Percentiles rank a stretch among this genome's conserved stretches.
Evolutionary conservation across 306 rosid genomes (phyloP).

Genomic region (Vigna nakashimae): DNA sequence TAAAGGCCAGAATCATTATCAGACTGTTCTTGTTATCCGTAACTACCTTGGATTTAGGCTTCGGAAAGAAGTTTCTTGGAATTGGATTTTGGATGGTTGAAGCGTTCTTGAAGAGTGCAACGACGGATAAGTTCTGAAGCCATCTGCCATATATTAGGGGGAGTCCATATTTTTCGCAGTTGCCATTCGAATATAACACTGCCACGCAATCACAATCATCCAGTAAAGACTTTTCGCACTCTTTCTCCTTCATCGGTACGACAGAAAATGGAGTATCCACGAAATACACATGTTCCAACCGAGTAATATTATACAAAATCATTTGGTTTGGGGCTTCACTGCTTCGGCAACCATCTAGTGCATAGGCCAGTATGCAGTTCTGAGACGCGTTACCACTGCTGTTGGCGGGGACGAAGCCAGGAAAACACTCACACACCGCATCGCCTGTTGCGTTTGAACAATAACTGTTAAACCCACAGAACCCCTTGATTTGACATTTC

Average conservation of each 20-base stretch:
- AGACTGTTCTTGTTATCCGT: constrained; percentile 35
- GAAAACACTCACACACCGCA: constrained; percentile 45
- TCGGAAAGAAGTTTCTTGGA: neutral
- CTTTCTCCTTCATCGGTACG: neutral
- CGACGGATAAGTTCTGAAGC: neutral
- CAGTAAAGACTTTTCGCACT: constrained; percentile 38
- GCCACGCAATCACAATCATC: constrained; percentile 52
- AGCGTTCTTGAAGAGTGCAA: constrained; percentile 37
- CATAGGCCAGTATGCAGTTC: constrained; percentile 21
- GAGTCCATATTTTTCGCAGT: constrained; percentile 36
- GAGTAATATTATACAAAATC: constrained; percentile 8
- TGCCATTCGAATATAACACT: neutral
- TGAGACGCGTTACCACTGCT: neutral
- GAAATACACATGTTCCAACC: neutral
- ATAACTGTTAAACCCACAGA: constrained; percentile 53
- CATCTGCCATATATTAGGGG: constrained; percentile 41
- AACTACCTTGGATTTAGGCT: neutral
- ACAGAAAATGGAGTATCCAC: constrained; percentile 30
- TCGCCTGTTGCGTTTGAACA: constrained; percentile 11
- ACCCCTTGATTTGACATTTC: constrained; percentile 42
- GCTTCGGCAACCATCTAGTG: constrained; percentile 33
- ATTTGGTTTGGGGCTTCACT: neutral
- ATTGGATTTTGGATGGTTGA: neutral
- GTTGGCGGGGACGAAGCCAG: constrained; percentile 39
- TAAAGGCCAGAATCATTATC: constrained; percentile 21